These are phyloP conservation scores for Colletotrichum viniferum DNA, from an alignment of 2,329 filamentous ascomycete species.

Conservation along the genomic window DNA sequence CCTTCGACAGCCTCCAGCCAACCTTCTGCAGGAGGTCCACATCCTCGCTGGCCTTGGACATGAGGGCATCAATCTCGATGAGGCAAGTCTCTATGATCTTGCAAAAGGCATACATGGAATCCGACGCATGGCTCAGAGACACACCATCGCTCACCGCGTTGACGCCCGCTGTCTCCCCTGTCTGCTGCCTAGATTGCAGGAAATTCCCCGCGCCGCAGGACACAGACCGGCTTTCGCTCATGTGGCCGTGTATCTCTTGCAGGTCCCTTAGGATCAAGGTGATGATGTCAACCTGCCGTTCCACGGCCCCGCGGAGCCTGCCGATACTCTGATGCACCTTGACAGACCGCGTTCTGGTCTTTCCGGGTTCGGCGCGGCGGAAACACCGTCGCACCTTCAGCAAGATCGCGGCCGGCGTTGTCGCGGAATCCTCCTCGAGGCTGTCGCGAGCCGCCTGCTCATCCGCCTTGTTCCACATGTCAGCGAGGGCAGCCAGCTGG, in stretches of 20 bases:
- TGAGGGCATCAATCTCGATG: neutral
- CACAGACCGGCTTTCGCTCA: neutral
- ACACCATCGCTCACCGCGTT: neutral
- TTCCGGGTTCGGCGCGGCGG: neutral
- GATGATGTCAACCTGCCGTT: neutral
- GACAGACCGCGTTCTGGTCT: neutral
- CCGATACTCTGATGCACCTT: neutral
- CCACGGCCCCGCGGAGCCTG: neutral
- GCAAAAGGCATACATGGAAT: neutral
- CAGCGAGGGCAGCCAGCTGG: neutral
- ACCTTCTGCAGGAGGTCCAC: neutral
- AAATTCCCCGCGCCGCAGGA: neutral
- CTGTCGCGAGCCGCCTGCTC: neutral
- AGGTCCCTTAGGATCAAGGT: neutral
- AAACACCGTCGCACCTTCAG: neutral
- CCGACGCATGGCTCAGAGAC: neutral
- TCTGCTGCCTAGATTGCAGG: neutral
- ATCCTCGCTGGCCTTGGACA: neutral
- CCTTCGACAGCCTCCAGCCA: neutral
- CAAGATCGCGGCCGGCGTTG: neutral
- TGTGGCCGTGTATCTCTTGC: neutral
- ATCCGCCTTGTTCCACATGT: neutral
- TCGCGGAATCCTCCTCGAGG: neutral
- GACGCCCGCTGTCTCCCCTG: neutral
- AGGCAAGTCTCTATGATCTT: neutral